Percentiles rank a stretch among this genome's conserved stretches.
Evolutionary conservation across 2,329 filamentous ascomycete genomes (phyloP).

Genomic region (Lasiodiplodia citricola): DNA sequence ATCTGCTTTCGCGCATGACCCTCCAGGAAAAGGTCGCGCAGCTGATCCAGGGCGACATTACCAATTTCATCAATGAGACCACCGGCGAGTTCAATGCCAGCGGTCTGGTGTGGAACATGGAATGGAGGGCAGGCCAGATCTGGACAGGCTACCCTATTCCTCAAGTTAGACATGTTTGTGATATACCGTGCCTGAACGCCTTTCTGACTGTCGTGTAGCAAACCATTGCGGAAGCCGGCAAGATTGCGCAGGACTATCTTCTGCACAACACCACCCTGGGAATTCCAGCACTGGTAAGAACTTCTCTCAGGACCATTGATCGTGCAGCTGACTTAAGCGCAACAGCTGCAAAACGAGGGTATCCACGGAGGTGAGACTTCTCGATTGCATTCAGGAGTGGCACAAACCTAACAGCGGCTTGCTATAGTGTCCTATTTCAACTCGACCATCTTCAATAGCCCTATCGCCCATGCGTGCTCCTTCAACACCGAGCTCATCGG

Average conservation of each 20-base stretch:
- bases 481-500: slow-evolving; percentile 70
- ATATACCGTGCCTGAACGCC: neutral
- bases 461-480: slow-evolving; percentile 73
- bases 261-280: slow-evolving; percentile 69
- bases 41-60: slow-evolving; percentile 67
- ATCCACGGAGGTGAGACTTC: slow-evolving; percentile 62
- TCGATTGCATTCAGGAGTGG: neutral
- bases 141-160: slow-evolving; percentile 73
- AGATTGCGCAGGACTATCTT: slow-evolving; percentile 71
- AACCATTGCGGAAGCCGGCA: slow-evolving; percentile 67
- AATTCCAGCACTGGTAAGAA: slow-evolving; percentile 69
- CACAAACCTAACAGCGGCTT: neutral
- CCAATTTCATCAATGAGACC: slow-evolving; percentile 74
- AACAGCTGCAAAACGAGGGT: slow-evolving; percentile 68
- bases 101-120: slow-evolving; percentile 70
- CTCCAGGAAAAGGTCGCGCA: slow-evolving; percentile 76
- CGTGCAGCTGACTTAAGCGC: neutral
- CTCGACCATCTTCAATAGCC: slow-evolving; percentile 80
- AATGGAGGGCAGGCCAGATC: slow-evolving; percentile 69
- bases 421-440: slow-evolving; percentile 49
- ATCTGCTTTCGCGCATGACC: slow-evolving; percentile 75
- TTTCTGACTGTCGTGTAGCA: slow-evolving; percentile 37
- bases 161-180: slow-evolving; percentile 43
- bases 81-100: slow-evolving; percentile 70
- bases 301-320: neutral